Evolutionary conservation across 139 green algal genomes (phyloP).

Genomic region (Deuterostichococcus epilithicus): DNA sequence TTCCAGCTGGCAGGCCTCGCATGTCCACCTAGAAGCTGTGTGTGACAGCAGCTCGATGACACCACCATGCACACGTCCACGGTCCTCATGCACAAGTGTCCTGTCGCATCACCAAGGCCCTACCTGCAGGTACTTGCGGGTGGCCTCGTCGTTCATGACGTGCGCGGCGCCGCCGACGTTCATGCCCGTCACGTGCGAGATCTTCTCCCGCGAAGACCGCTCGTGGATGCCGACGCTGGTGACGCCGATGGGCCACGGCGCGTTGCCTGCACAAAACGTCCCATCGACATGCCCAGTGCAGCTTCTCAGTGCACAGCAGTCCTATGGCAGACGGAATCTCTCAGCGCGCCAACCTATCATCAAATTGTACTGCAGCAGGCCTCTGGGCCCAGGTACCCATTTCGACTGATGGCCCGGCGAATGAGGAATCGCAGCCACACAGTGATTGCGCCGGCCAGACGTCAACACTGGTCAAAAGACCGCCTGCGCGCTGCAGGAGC

Average conservation of each 20-base stretch:
- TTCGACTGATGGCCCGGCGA: too few relatives aligned
- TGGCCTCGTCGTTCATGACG: slow-evolving; percentile 99
- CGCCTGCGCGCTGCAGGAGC: too few relatives aligned
- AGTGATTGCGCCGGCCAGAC: too few relatives aligned
- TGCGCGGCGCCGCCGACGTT: slow-evolving; percentile 72
- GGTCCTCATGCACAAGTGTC: not conserved
- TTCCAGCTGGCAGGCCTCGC: too few relatives aligned
- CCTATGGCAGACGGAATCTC: too few relatives aligned
- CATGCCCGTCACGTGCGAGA: slow-evolving; percentile 49
- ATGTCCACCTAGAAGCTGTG: too few relatives aligned
- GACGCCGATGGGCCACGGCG: slow-evolving; percentile 96
- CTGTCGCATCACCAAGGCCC: not conserved
- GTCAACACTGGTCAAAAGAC: too few relatives aligned
- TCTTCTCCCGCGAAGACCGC: slow-evolving; percentile 94
- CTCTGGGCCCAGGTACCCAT: too few relatives aligned
- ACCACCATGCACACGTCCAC: not conserved
- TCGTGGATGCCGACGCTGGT: slow-evolving; percentile 86
- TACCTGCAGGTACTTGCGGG: slow-evolving; percentile 84
- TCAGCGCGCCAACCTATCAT: too few relatives aligned
- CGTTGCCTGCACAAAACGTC: slow-evolving; percentile 74
- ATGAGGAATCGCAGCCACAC: too few relatives aligned
- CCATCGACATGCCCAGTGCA: not conserved
- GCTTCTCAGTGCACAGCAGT: not conserved
- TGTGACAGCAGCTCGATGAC: too few relatives aligned
- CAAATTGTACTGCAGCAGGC: too few relatives aligned